A percentile compares a stretch with the other conserved stretches of the same genome.
These are phyloP conservation scores for Fusarium setosum DNA, from an alignment of 2,329 filamentous ascomycete species.

Conservation along the genomic window DNA sequence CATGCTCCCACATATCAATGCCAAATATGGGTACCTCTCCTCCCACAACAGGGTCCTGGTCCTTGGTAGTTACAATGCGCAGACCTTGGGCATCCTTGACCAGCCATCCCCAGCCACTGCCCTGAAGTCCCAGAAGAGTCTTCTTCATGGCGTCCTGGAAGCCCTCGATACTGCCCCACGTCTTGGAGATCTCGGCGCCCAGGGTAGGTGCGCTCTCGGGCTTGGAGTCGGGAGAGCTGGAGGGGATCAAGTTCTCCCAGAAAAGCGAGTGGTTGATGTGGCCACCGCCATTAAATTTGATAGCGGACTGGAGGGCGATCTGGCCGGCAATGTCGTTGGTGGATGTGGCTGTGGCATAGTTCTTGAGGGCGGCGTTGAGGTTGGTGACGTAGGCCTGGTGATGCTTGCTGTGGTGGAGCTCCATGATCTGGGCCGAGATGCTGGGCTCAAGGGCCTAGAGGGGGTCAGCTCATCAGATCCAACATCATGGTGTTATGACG, in stretches of 20 bases:
- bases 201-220: conserved; percentile 68
- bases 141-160: conserved; percentile 76
- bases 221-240: conserved; percentile 67
- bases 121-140: conserved; percentile 78
- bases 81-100: conserved; percentile 72
- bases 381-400: conserved; percentile 84
- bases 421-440: conserved; percentile 84
- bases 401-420: conserved; percentile 83
- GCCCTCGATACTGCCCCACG: conserved; percentile 74
- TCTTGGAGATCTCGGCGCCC: conserved; percentile 67
- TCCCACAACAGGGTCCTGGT: conserved; percentile 80
- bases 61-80: conserved; percentile 83
- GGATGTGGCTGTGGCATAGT: conserved; percentile 66
- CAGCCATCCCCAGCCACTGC: conserved; percentile 91
- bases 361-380: conserved; percentile 74
- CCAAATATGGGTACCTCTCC: conserved; percentile 78
- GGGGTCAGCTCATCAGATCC: background rate
- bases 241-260: conserved; percentile 84
- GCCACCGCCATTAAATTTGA: conserved; percentile 91
- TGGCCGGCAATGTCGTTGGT: conserved; percentile 71
- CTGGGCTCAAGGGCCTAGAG: conserved; percentile 75
- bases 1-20: conserved; percentile 94
- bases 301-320: conserved; percentile 73
- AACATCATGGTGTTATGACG: background rate
- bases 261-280: conserved; percentile 95